Evolutionary conservation across 1,284 basidiomycete species (phyloP).

Genomic region (Rhodotorula sp.): DNA sequence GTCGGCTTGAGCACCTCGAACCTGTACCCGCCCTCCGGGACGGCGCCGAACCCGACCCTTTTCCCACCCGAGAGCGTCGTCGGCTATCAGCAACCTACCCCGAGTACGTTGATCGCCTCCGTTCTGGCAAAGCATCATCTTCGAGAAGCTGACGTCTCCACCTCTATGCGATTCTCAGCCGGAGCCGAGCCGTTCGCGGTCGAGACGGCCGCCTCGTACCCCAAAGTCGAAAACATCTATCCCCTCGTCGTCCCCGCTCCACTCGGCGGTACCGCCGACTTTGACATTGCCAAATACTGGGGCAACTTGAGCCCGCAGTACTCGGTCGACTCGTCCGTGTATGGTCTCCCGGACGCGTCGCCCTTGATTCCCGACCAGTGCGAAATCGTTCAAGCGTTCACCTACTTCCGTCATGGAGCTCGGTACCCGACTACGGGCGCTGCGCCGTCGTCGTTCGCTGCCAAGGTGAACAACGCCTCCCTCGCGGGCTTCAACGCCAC

Average conservation of each 20-base stretch:
- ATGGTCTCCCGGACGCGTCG: slow-evolving; percentile 67
- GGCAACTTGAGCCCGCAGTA: slow-evolving; percentile 51
- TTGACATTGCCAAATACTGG: slow-evolving; percentile 52
- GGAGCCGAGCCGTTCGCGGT: slow-evolving; percentile 58
- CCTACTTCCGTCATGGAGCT: slow-evolving; percentile 57
- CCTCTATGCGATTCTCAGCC: slow-evolving; percentile 32
- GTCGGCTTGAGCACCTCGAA: slow-evolving; percentile 12
- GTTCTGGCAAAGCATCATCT: too few relatives aligned
- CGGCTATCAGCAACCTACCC: slow-evolving; percentile 56
- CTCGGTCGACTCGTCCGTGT: slow-evolving; percentile 52
- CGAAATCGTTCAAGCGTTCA: slow-evolving; percentile 55
- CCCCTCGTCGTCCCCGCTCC: slow-evolving; percentile 47
- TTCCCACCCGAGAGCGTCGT: slow-evolving; percentile 51
- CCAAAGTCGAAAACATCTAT: slow-evolving; percentile 51
- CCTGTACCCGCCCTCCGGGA: slow-evolving; percentile 17
- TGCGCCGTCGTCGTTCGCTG: slow-evolving; percentile 64
- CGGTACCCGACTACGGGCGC: slow-evolving; percentile 68
- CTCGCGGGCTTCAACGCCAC: slow-evolving; percentile 47
- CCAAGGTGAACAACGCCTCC: slow-evolving; percentile 48
- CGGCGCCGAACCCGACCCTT: background rate
- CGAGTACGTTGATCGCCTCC: background rate
- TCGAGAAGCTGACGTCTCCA: background rate
- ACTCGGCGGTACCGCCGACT: slow-evolving; percentile 26
- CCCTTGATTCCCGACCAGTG: slow-evolving; percentile 69
- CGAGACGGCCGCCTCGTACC: slow-evolving; percentile 54